Conservation (phyloP, 208 protist genomes). For the Tritrichomonas foetus region DNA sequence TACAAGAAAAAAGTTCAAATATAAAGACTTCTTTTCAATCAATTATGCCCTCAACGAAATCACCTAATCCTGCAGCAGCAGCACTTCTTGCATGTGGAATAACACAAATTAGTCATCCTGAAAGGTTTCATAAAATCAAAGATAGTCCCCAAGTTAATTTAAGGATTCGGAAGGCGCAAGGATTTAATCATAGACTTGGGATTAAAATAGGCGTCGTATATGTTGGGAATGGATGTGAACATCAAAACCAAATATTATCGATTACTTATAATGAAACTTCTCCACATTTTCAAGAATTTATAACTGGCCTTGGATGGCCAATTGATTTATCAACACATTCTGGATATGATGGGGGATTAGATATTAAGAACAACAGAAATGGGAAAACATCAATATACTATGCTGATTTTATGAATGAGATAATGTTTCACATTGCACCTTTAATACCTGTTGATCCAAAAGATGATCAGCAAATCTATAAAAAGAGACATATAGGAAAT, state of each 20-base stretch:
- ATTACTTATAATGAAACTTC: background rate
- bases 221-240: background rate
- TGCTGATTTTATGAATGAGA: background rate
- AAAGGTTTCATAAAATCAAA: too few species aligned
- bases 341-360: background rate
- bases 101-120: too few species aligned
- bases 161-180: too few species aligned
- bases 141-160: too few species aligned
- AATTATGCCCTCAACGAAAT: too few species aligned
- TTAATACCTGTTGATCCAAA: background rate
- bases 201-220: background rate
- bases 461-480: background rate
- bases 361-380: background rate
- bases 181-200: too few species aligned
- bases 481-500: constrained; percentile 35
- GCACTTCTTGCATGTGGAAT: too few species aligned
- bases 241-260: background rate
- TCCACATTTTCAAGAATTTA: background rate
- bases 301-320: background rate
- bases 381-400: background rate
- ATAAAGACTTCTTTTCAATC: too few species aligned
- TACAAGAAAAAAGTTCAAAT: too few species aligned
- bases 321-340: background rate
- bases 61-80: too few species aligned
- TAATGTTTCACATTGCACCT: constrained; percentile 27